phyloP scores from a whole-genome alignment of 176 grass and related monocot genomes.

The Avena eriantha region DNA sequence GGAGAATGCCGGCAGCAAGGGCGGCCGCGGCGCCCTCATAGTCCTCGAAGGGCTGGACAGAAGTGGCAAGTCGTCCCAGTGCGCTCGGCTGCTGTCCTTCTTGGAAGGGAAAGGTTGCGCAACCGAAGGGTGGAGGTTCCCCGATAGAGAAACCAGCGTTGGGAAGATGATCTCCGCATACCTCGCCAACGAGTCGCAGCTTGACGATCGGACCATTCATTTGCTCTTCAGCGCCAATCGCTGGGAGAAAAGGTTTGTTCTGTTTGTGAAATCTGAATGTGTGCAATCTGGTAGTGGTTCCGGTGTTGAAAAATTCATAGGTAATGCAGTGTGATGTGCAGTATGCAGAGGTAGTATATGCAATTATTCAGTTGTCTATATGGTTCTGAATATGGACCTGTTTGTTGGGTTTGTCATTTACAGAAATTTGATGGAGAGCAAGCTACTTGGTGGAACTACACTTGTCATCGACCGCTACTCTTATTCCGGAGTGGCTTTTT shows the following conservation, averaged over 20 bases:
- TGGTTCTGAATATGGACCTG: slow-evolving; percentile 24
- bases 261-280: background rate
- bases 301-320: background rate
- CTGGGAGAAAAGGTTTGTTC: slow-evolving; percentile 83
- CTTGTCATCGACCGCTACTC: slow-evolving; percentile 74
- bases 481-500: slow-evolving; percentile 77
- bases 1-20: slow-evolving; percentile 34
- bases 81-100: slow-evolving; percentile 64
- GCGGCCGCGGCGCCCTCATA: slow-evolving; percentile 72
- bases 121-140: slow-evolving; percentile 79
- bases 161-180: slow-evolving; percentile 87
- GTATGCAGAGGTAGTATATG: background rate
- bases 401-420: slow-evolving; percentile 9
- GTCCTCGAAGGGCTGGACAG: slow-evolving; percentile 86
- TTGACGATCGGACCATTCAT: slow-evolving; percentile 86
- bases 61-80: slow-evolving; percentile 84
- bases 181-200: slow-evolving; percentile 78
- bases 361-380: background rate
- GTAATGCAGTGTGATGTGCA: background rate
- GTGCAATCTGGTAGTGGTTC: background rate
- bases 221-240: slow-evolving; percentile 94
- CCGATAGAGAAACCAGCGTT: slow-evolving; percentile 66
- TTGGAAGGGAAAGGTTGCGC: slow-evolving; percentile 59
- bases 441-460: slow-evolving; percentile 77
- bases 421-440: slow-evolving; percentile 86